phyloP scores from a whole-genome alignment of 371 early-diverging fungal species.

The Blakeslea trispora region DNA sequence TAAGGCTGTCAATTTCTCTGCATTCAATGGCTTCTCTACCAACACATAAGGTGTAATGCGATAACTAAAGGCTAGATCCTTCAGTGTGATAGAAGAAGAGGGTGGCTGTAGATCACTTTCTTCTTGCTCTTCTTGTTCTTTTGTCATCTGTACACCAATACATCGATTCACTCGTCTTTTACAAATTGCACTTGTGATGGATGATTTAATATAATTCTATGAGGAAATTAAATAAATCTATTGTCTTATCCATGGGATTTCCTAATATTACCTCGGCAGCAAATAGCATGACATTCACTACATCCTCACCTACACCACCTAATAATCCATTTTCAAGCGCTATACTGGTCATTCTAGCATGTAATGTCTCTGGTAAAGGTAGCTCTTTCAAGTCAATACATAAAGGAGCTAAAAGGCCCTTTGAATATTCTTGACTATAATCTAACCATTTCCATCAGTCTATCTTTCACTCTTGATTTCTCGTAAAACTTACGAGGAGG shows the following conservation, averaged over 20 bases:
- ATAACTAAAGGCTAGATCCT: slow-evolving; percentile 71
- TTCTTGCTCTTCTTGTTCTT: slow-evolving; percentile 18
- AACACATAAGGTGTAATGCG: slow-evolving; percentile 67
- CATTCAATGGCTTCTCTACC: slow-evolving; percentile 68
- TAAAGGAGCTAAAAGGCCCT: slow-evolving; percentile 69
- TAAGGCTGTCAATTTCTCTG: slow-evolving; percentile 65
- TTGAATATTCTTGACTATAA: slow-evolving; percentile 65
- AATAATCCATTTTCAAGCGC: slow-evolving; percentile 73
- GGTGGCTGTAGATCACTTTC: no score
- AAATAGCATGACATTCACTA: slow-evolving; percentile 69
- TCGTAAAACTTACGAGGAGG: slow-evolving; percentile 58
- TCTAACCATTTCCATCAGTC: no score
- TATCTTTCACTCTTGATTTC: background rate
- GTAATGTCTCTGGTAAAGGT: slow-evolving; percentile 68
- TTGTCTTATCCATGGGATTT: background rate
- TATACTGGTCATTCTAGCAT: slow-evolving; percentile 72
- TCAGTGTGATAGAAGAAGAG: slow-evolving; percentile 27
- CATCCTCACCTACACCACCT: slow-evolving; percentile 68
- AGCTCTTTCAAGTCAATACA: slow-evolving; percentile 73
- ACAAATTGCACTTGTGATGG: slow-evolving; percentile 69
- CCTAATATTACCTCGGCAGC: slow-evolving; percentile 63
- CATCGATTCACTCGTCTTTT: slow-evolving; percentile 71
- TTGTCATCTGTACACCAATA: slow-evolving; percentile 55
- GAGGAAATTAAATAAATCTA: no score
- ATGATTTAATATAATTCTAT: slow-evolving; percentile 73